Conservation (phyloP, 176 grass and related monocot genomes). For the Triticum monococcum region DNA sequence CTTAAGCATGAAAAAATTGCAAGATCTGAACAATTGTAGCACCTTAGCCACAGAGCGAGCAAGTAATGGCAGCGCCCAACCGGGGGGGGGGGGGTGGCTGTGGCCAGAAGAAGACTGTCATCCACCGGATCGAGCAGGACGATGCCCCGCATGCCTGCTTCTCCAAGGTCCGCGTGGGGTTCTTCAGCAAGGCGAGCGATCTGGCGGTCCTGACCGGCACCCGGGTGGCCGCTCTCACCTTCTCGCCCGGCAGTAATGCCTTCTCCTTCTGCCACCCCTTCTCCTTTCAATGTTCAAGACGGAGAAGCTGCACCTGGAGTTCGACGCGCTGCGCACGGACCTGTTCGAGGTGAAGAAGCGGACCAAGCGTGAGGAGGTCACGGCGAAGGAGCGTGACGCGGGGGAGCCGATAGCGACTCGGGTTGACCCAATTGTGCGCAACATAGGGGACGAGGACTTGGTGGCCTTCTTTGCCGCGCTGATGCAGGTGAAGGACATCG, state of each 20-base stretch:
- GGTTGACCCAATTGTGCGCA: not conserved
- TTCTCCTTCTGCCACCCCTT: conserved; percentile 50
- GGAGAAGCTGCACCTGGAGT: conserved; percentile 13
- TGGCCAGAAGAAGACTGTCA: too few species aligned
- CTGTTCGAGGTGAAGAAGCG: conserved; percentile 4
- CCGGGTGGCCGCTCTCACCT: not conserved
- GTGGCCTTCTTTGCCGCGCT: not conserved
- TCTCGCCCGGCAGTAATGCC: conserved; percentile 17
- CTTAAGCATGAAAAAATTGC: too few species aligned
- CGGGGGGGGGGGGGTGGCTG: too few species aligned
- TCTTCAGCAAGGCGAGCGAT: conserved; percentile 9
- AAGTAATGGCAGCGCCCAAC: too few species aligned
- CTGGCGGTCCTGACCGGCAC: conserved; percentile 41
- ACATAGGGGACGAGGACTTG: not conserved
- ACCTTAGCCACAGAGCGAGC: too few species aligned
- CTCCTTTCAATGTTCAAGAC: too few species aligned
- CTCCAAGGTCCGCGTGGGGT: too few species aligned
- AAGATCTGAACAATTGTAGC: too few species aligned
- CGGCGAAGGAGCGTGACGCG: not conserved
- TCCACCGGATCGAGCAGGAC: too few species aligned
- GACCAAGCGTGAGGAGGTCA: not conserved
- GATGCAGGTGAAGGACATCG: too few species aligned
- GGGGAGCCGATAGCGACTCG: too few species aligned
- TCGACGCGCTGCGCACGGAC: conserved; percentile 2
- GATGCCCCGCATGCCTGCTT: too few species aligned